Conservation (phyloP, 2,329 filamentous ascomycete species). For the Zalaria sp. region DNA sequence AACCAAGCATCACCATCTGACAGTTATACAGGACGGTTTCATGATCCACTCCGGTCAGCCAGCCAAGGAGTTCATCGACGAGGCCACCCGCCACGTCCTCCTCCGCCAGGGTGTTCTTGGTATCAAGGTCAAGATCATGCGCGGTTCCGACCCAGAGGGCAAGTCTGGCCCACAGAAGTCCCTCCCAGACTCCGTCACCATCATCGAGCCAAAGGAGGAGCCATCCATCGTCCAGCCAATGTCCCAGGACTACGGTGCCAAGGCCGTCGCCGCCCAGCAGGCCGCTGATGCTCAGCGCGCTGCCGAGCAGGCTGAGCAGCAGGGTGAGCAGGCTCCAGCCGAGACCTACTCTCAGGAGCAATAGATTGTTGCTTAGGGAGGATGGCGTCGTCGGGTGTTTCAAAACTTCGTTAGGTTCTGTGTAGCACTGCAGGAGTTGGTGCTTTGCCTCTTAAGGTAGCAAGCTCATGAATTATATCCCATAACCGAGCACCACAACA, state of each 20-base stretch:
- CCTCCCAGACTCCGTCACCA: conserved; percentile 94
- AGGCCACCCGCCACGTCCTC: conserved; percentile 95
- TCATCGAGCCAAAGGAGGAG: conserved; percentile 99
- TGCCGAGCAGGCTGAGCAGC: conserved; percentile 43
- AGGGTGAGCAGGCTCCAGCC: conserved; percentile 30
- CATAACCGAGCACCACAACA: conserved; percentile 3
- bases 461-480: background rate
- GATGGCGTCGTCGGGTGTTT: background rate
- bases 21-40: conserved; percentile 62
- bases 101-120: conserved; percentile 98
- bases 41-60: conserved; percentile 99
- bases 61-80: conserved; percentile 99
- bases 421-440: conserved; percentile 6
- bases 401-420: conserved; percentile 3
- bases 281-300: conserved; percentile 48
- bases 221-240: conserved; percentile 85
- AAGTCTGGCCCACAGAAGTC: conserved; percentile 96
- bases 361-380: conserved; percentile 3
- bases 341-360: conserved; percentile 17
- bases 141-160: conserved; percentile 97
- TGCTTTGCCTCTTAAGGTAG: conserved; percentile 4
- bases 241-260: conserved; percentile 97
- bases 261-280: conserved; percentile 58
- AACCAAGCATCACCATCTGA: background rate
- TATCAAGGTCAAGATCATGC: conserved; percentile 99